phyloP scores from a whole-genome alignment of 495 filamentous ascomycete species.

The Hypomontagnella submonticulosa region DNA sequence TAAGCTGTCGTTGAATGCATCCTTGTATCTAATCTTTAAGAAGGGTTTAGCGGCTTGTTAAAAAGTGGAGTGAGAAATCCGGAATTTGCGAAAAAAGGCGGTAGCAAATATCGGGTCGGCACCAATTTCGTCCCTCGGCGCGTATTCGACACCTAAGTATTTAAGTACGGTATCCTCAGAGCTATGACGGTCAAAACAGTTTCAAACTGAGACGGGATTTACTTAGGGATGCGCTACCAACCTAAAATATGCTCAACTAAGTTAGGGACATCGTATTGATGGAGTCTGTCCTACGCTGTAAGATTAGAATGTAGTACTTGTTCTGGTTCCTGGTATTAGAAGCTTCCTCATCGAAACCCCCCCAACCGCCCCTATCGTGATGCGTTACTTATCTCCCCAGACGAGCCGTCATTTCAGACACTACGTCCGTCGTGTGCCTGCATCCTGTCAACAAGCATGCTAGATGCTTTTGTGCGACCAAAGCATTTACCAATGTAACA shows the following conservation, averaged over 20 bases:
- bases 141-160: no score
- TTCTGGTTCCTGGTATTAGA: conserved; percentile 17
- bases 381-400: conserved; percentile 17
- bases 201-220: background rate
- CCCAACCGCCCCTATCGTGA: conserved; percentile 14
- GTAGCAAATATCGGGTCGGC: conserved; percentile 14
- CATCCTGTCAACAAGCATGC: conserved; percentile 13
- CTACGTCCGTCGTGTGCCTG: conserved; percentile 26
- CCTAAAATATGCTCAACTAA: no score
- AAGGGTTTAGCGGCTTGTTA: no score
- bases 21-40: no score
- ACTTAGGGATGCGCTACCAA: no score
- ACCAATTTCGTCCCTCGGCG: background rate
- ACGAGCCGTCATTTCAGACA: conserved; percentile 24
- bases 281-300: conserved; percentile 17
- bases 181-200: background rate
- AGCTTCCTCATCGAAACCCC: background rate
- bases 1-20: no score
- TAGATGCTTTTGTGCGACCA: conserved; percentile 2
- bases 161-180: no score
- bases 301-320: conserved; percentile 33
- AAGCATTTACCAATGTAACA: conserved; percentile 18
- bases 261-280: background rate
- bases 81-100: no score
- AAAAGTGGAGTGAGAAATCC: no score